Base-by-base conservation (phyloP, 306 rosid genomes). In the Hippophae rhamnoides region DNA sequence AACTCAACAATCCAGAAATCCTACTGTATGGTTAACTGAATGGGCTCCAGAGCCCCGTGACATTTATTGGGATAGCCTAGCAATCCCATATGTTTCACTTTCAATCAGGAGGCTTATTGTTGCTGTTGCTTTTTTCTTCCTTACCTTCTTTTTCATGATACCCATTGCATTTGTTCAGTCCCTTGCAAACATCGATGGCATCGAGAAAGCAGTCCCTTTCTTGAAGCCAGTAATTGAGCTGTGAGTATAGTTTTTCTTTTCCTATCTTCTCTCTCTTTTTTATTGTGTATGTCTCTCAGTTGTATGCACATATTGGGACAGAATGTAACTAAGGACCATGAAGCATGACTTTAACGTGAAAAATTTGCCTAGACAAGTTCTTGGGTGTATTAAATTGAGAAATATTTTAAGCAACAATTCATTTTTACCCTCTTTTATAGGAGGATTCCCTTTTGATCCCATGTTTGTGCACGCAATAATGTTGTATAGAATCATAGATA, bases 21-120 rank as follows among this genome's bases (percentile, higher is more conserved):
- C 99, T 10, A 85, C 95, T 7, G 14, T 66, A 52, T 92, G 99
- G 99, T 75, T 92, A 76, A 92, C 99, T 26, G 93, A 92, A 69
- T 85, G 99, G 96, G 99, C 99, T 59, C 96, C 96, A 0, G 99
- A 92, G 68, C 93, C 98, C 43, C 87, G 99, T 56, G 99, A 92
- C 66, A 69, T 92, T 27, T 88, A 67, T 72, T 92, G 99, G 99
- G 86, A 92, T 73, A 92, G 83, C 82, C 72, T 92, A 81, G 89
- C 96, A 10, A 86, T 88, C 65, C 99, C 99, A 62, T 92, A 82
- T 53, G 96, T 92, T 73, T 83, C 95, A 55, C 87, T 92, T 64
- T 53, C 93, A 54, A 87, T 92, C 63, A 76, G 98, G 79, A 85
- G 84, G 74, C 98, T 92, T 41, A 68, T 92, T 58, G 58, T 83